Evolutionary conservation across 2,329 filamentous ascomycete species (phyloP).

Genomic region (Arachnopeziza araneosa): DNA sequence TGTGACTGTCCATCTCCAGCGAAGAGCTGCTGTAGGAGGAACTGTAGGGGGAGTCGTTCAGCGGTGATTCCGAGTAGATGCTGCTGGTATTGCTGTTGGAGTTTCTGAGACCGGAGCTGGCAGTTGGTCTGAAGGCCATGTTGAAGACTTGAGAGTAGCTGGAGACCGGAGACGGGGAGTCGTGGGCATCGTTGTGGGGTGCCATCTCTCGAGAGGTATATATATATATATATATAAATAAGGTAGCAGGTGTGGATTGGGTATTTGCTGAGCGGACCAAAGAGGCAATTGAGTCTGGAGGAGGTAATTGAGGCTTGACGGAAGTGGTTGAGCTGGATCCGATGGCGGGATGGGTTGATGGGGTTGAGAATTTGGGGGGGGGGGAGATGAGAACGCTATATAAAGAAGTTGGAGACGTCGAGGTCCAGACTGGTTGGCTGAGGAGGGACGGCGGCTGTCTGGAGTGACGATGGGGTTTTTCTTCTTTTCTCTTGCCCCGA

Average conservation of each 20-base stretch:
- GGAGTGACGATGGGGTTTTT: not conserved
- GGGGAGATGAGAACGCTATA: not conserved
- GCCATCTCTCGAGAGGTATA: conserved; percentile 32
- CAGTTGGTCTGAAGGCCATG: conserved; percentile 27
- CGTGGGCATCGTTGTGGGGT: conserved; percentile 40
- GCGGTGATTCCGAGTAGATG: conserved; percentile 32
- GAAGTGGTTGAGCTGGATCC: not conserved
- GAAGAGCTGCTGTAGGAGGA: conserved; percentile 40
- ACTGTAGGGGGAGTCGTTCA: conserved; percentile 32
- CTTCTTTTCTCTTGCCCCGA: not conserved
- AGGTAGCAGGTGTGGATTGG: not conserved
- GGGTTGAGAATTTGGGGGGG: conserved; percentile 6
- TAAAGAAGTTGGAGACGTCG: conserved; percentile 1
- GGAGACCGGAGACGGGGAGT: conserved; percentile 36
- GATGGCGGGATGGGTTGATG: not conserved
- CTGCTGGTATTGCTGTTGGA: conserved; percentile 22
- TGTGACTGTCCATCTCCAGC: conserved; percentile 29
- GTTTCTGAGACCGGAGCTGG: conserved; percentile 17
- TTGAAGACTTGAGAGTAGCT: conserved; percentile 41
- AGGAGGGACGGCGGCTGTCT: conserved; percentile 8
- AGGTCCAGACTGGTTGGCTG: conserved; percentile 5
- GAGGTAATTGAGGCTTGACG: not conserved
- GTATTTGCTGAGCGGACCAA: not conserved
- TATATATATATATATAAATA: not conserved
- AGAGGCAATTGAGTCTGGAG: not conserved